Percentiles rank a stretch among this genome's conserved stretches.
Evolutionary conservation across 2,329 filamentous ascomycete genomes (phyloP).

Genomic region (Verruconis gallopava): DNA sequence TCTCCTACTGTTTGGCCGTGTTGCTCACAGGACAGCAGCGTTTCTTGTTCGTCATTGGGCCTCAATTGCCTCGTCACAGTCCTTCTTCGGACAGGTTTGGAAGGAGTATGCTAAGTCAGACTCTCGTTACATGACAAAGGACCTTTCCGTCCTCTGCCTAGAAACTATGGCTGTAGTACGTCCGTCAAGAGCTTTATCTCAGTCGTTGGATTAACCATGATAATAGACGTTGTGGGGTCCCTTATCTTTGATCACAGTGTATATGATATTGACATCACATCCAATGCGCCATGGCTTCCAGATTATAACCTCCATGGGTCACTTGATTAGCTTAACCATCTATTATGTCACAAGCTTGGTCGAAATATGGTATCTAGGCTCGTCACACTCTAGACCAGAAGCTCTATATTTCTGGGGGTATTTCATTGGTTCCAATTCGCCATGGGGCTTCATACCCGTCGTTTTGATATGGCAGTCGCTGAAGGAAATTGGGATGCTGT

Average conservation of each 20-base stretch:
- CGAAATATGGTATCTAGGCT: slow-evolving; percentile 41
- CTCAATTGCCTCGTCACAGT: slow-evolving; percentile 52
- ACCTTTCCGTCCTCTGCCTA: slow-evolving; percentile 76
- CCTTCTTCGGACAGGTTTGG: slow-evolving; percentile 75
- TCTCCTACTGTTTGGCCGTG: neutral
- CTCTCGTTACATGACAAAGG: slow-evolving; percentile 71
- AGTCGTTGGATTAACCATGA: neutral
- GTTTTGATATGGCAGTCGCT: slow-evolving; percentile 4
- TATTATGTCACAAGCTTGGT: slow-evolving; percentile 53
- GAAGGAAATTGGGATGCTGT: neutral
- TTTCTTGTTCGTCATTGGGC: slow-evolving; percentile 65
- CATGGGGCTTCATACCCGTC: slow-evolving; percentile 50
- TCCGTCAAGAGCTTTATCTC: slow-evolving; percentile 10
- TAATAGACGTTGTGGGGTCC: slow-evolving; percentile 47
- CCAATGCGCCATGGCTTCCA: slow-evolving; percentile 47
- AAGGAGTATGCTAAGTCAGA: slow-evolving; percentile 85
- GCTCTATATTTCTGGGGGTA: slow-evolving; percentile 53
- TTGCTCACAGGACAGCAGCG: slow-evolving; percentile 28
- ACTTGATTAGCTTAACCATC: slow-evolving; percentile 50
- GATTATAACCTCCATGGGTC: slow-evolving; percentile 47
- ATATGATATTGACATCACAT: slow-evolving; percentile 39
- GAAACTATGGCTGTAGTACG: slow-evolving; percentile 69
- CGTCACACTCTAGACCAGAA: slow-evolving; percentile 48
- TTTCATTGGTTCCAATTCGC: slow-evolving; percentile 52
- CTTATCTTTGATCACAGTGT: slow-evolving; percentile 44